Evolutionary conservation across 2,329 filamentous ascomycete genomes (phyloP).

Genomic region (Colletotrichum gloeosporioides): DNA sequence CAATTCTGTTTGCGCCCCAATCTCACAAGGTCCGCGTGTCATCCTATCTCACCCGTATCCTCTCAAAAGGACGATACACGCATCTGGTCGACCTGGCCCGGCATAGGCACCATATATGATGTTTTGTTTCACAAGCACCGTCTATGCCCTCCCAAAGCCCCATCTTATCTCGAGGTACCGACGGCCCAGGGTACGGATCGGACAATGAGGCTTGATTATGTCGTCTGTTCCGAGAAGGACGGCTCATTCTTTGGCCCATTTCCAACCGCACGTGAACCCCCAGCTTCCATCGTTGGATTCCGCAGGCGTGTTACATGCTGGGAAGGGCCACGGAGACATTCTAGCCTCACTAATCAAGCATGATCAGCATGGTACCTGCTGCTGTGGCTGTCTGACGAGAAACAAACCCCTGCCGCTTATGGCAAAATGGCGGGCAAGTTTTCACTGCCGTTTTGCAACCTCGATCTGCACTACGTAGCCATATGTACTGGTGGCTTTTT

Average conservation of each 20-base stretch:
- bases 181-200: not conserved
- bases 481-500: not conserved
- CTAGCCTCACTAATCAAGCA: not conserved
- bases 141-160: not conserved
- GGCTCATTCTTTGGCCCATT: not conserved
- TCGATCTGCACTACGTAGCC: not conserved
- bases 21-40: not conserved
- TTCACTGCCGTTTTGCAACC: slow-evolving; percentile 3
- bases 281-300: not conserved
- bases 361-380: slow-evolving; percentile 6
- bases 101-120: not conserved
- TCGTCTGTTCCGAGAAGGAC: not conserved
- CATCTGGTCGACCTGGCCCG: not conserved
- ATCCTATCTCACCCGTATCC: not conserved
- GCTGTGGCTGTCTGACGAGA: slow-evolving; percentile 11
- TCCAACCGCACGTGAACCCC: not conserved
- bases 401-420: not conserved
- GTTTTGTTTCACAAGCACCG: not conserved
- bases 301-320: not conserved
- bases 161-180: not conserved
- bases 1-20: not conserved
- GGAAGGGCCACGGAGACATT: not conserved
- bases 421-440: not conserved
- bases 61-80: not conserved
- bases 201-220: not conserved